Conservation (phyloP, 1,284 basidiomycete species). For the Pseudozyma sp. region DNA sequence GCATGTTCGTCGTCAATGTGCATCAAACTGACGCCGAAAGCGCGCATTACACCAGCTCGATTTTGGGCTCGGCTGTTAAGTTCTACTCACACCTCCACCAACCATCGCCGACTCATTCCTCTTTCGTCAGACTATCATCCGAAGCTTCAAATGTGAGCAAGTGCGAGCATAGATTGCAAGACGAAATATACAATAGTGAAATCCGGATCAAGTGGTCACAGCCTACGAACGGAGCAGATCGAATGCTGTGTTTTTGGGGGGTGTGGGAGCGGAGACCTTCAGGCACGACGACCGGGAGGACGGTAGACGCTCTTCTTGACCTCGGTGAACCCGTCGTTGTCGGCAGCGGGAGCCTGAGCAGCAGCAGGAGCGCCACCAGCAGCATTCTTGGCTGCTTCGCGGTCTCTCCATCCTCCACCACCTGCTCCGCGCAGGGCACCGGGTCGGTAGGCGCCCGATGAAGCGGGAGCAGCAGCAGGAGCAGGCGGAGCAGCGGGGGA, state of each 20-base stretch:
- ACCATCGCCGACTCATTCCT: too few species aligned
- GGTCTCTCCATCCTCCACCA: too few species aligned
- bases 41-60: too few species aligned
- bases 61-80: too few species aligned
- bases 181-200: not conserved
- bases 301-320: constrained; percentile 50
- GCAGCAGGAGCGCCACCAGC: constrained; percentile 9
- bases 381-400: too few species aligned
- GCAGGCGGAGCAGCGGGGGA: constrained; percentile 20
- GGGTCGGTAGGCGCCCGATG: too few species aligned
- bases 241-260: constrained; percentile 1
- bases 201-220: constrained; percentile 1
- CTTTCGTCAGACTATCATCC: not conserved
- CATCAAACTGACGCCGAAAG: too few species aligned
- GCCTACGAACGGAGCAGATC: not conserved
- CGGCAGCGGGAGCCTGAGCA: constrained; percentile 21
- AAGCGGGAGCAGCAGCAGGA: constrained; percentile 18
- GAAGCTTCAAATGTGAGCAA: not conserved
- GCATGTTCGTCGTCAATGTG: too few species aligned
- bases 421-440: too few species aligned
- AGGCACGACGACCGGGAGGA: constrained; percentile 43
- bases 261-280: not conserved
- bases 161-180: not conserved
- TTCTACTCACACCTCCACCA: too few species aligned
- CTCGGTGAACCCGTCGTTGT: constrained; percentile 55